phyloP scores from a whole-genome alignment of 1,139 yeast genomes.

The Saccharomyces hybrid region DNA sequence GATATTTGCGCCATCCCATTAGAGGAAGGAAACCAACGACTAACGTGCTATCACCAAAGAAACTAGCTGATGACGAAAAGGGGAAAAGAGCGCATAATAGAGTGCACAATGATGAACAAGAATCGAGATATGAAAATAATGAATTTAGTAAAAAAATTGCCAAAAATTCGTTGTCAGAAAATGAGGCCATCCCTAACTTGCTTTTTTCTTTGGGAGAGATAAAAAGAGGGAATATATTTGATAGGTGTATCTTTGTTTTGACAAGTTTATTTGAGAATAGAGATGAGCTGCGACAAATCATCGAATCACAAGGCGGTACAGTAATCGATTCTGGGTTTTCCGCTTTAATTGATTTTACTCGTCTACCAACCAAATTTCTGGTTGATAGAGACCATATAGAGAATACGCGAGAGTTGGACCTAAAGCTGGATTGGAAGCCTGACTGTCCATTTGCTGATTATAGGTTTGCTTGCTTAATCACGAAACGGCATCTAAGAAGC shows the following conservation, averaged over 20 bases:
- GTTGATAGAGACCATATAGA: not conserved
- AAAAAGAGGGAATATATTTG: conserved; percentile 27
- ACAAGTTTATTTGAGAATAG: conserved; percentile 35
- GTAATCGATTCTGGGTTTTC: conserved; percentile 39
- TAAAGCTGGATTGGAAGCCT: conserved; percentile 10
- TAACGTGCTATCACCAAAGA: conserved; percentile 15
- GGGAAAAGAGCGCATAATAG: not conserved
- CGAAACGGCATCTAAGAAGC: conserved; percentile 53
- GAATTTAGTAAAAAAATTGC: not conserved
- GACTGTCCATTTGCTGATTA: conserved; percentile 9
- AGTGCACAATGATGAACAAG: not conserved
- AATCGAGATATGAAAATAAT: not conserved
- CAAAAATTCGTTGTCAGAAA: not conserved
- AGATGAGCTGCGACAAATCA: conserved; percentile 31
- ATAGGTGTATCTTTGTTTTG: conserved; percentile 37
- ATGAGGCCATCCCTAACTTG: not conserved
- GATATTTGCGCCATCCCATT: conserved; percentile 17
- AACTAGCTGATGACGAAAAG: conserved; percentile 5
- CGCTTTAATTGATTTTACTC: conserved; percentile 21
- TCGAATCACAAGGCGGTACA: conserved; percentile 46
- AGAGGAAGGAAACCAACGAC: conserved; percentile 20
- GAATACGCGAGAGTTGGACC: not conserved
- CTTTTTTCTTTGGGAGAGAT: not conserved
- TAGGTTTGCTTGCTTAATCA: conserved; percentile 58
- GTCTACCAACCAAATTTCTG: conserved; percentile 3